A percentile compares a stretch with the other conserved stretches of the same genome.
Conservation (phyloP, 495 filamentous ascomycete genomes). For the Aspergillus mulundensis region DNA sequence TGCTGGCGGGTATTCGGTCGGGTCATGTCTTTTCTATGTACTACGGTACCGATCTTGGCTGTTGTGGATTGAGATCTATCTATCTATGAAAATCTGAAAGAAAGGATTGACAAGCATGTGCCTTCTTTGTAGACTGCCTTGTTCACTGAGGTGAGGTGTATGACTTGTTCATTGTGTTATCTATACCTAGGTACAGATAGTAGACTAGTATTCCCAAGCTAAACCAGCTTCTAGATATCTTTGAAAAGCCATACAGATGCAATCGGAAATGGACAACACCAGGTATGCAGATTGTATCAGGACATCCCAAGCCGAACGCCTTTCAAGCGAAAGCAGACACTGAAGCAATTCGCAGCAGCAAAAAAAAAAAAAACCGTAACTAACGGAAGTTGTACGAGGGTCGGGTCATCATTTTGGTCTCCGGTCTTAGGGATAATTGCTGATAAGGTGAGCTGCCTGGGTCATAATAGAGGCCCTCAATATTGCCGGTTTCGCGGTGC, state of each 20-base stretch:
- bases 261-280: slow-evolving; percentile 11
- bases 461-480: slow-evolving; percentile 73
- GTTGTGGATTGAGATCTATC: neutral
- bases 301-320: neutral
- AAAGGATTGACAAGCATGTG: neutral
- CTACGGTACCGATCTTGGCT: neutral
- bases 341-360: neutral
- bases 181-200: neutral
- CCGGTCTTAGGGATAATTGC: slow-evolving; percentile 56
- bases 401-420: slow-evolving; percentile 38
- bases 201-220: neutral
- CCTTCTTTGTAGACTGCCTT: neutral
- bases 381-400: slow-evolving; percentile 43
- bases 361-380: neutral
- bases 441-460: slow-evolving; percentile 69
- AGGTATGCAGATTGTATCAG: slow-evolving; percentile 17
- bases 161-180: neutral
- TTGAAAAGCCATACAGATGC: neutral
- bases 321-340: neutral
- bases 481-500: slow-evolving; percentile 53
- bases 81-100: neutral
- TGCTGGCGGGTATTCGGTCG: neutral
- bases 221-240: neutral
- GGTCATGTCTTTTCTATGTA: neutral
- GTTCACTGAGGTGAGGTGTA: neutral